phyloP scores from a whole-genome alignment of 2,329 filamentous ascomycete genomes.

The Aureobasidium lini region DNA sequence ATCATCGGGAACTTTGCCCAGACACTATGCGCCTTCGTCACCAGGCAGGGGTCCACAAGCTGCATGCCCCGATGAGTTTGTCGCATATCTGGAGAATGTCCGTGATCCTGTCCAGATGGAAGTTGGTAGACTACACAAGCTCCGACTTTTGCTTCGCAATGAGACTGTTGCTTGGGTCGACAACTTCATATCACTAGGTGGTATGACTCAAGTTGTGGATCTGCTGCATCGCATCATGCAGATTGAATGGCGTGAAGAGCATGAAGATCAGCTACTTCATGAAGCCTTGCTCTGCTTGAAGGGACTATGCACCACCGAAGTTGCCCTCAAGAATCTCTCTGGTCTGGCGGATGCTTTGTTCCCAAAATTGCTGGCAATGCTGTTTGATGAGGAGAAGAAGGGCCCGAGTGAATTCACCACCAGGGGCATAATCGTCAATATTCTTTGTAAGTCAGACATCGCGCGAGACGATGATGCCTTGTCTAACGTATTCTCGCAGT shows the following conservation, averaged over 20 bases:
- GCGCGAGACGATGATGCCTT: background rate
- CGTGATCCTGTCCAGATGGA: conserved; percentile 77
- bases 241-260: conserved; percentile 96
- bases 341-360: conserved; percentile 76
- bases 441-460: conserved; percentile 50
- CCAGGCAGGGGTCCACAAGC: conserved; percentile 52
- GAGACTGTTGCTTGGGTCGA: conserved; percentile 96
- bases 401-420: conserved; percentile 95
- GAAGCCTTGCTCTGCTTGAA: conserved; percentile 91
- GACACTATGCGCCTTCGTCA: conserved; percentile 17
- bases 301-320: conserved; percentile 83
- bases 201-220: conserved; percentile 84
- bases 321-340: conserved; percentile 73
- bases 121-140: conserved; percentile 90
- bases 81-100: conserved; percentile 73
- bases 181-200: conserved; percentile 77
- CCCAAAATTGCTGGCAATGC: conserved; percentile 74
- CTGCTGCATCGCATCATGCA: conserved; percentile 87
- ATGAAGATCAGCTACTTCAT: conserved; percentile 87
- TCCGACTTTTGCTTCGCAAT: conserved; percentile 80
- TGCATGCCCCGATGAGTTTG: conserved; percentile 73
- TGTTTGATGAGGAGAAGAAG: conserved; percentile 97
- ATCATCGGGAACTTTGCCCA: conserved; percentile 19
- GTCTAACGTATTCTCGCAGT: conserved; percentile 33
- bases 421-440: conserved; percentile 77